phyloP scores from a whole-genome alignment of 768 basidiomycete genomes.

The Lentinula aciculospora region DNA sequence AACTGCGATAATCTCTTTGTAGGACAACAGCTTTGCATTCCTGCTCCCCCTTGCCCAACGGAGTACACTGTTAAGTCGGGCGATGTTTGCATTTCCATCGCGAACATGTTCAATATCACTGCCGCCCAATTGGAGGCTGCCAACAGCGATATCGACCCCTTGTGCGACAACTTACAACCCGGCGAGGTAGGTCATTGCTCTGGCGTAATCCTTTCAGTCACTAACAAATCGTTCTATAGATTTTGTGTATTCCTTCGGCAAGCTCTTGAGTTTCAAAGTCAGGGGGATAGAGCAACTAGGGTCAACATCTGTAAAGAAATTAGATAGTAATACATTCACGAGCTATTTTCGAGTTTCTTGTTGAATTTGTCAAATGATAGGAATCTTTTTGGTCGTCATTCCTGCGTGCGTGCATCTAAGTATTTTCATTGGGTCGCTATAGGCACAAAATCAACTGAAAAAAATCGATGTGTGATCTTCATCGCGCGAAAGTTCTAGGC shows the following conservation, averaged over 20 bases:
- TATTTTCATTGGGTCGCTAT: no score
- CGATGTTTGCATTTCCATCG: constrained; percentile 1
- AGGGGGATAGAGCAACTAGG: not conserved
- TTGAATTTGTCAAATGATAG: no score
- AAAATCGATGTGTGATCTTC: no score
- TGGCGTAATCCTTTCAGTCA: no score
- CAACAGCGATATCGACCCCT: not conserved
- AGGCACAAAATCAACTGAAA: no score
- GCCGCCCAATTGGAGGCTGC: constrained; percentile 3
- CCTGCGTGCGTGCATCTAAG: no score
- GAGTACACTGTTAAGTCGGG: not conserved
- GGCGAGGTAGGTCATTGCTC: not conserved
- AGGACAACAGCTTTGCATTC: not conserved
- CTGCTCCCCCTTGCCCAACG: not conserved
- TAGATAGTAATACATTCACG: no score
- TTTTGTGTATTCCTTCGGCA: constrained; percentile 1
- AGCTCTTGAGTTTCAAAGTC: not conserved
- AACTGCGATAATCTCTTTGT: not conserved
- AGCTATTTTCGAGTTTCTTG: not conserved
- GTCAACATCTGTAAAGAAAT: no score
- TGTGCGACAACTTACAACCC: not conserved
- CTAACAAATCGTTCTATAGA: not conserved
- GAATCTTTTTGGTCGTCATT: no score
- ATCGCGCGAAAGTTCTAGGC: no score
- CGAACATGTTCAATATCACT: not conserved